These are phyloP conservation scores for Saccharata proteae DNA, from an alignment of 2,329 filamentous ascomycete genomes.

Conservation along the genomic window DNA sequence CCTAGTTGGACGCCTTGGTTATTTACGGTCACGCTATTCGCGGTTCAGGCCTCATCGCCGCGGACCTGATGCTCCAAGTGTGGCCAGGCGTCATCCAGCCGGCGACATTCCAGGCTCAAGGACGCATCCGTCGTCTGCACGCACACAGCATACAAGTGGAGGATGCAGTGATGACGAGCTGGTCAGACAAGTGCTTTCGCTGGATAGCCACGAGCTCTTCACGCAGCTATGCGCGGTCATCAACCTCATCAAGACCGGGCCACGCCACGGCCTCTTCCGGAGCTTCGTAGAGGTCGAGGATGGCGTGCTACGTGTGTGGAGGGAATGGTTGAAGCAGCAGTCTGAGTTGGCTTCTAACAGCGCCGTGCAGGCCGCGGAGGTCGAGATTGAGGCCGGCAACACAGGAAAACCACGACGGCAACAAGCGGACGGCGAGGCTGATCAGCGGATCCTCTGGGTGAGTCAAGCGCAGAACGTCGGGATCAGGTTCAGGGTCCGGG, in stretches of 20 bases:
- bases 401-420: too few species aligned
- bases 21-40: conserved; percentile 39
- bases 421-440: too few species aligned
- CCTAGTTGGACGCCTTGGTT: conserved; percentile 26
- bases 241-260: conserved; percentile 56
- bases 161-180: conserved; percentile 25
- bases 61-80: conserved; percentile 3
- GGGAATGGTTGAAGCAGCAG: conserved; percentile 56
- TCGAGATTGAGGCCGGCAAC: too few species aligned
- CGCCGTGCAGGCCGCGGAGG: background rate
- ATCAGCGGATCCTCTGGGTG: conserved; percentile 53
- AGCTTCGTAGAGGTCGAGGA: conserved; percentile 54
- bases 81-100: conserved; percentile 30
- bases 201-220: conserved; percentile 62
- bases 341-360: background rate
- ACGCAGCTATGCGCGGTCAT: conserved; percentile 59
- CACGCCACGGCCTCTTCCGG: conserved; percentile 48
- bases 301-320: conserved; percentile 57
- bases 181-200: conserved; percentile 47
- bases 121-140: conserved; percentile 20
- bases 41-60: conserved; percentile 50
- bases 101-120: conserved; percentile 37
- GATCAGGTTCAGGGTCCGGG: conserved; percentile 52
- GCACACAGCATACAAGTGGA: conserved; percentile 12
- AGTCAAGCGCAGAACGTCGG: conserved; percentile 52